These are phyloP conservation scores for Fusarium newnesense DNA, from an alignment of 2,329 filamentous ascomycete genomes.

Conservation along the genomic window DNA sequence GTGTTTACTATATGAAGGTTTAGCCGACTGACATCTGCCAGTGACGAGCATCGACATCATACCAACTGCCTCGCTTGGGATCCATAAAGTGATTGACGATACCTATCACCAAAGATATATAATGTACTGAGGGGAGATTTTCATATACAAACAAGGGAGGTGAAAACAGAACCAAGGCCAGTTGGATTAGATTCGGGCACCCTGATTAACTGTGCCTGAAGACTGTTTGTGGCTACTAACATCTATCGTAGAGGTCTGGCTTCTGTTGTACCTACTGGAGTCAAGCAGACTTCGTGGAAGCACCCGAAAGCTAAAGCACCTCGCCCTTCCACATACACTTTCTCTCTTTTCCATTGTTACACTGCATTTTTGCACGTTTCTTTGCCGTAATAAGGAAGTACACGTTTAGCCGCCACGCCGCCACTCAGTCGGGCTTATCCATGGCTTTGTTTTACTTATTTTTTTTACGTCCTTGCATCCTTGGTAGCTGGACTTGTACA, in stretches of 20 bases:
- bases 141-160: background rate
- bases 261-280: background rate
- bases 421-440: background rate
- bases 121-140: background rate
- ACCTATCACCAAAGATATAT: background rate
- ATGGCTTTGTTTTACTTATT: background rate
- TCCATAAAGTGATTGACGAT: background rate
- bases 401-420: background rate
- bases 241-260: background rate
- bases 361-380: background rate
- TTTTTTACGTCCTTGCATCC: background rate
- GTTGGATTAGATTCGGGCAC: background rate
- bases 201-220: background rate
- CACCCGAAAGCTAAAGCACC: slow-evolving; percentile 1
- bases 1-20: background rate
- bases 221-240: background rate
- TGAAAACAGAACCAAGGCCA: background rate
- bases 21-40: background rate
- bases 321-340: background rate
- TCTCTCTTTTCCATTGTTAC: background rate
- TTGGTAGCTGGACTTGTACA: background rate
- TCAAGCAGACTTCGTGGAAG: background rate
- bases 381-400: background rate
- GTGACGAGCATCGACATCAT: background rate
- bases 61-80: background rate